Percentiles rank a stretch among this genome's conserved stretches.
phyloP scores from a whole-genome alignment of 2,329 filamentous ascomycete species.

The Fonsecaea erecta region DNA sequence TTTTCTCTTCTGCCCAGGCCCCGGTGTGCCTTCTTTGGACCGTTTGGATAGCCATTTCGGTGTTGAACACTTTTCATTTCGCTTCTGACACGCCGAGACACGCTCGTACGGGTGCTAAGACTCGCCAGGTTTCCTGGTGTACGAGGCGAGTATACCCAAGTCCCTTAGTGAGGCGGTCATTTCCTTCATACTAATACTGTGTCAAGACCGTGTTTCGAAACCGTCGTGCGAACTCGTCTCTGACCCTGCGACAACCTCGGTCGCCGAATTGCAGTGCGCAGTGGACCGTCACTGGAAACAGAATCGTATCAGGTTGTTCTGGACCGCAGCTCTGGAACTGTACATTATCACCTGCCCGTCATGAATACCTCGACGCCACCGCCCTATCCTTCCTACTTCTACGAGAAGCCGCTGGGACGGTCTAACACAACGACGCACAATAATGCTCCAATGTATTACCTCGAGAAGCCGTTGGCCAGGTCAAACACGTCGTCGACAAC shows the following conservation, averaged over 20 bases:
- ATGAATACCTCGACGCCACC: slow-evolving; percentile 25
- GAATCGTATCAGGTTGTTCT: slow-evolving; percentile 15
- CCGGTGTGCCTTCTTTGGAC: slow-evolving; percentile 3
- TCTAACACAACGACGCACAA: slow-evolving; percentile 36
- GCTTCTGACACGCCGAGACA: slow-evolving; percentile 9
- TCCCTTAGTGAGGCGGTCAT: slow-evolving; percentile 13
- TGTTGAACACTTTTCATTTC: slow-evolving; percentile 14
- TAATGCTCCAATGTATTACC: slow-evolving; percentile 36
- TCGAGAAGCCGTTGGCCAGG: slow-evolving; percentile 37
- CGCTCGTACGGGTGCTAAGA: slow-evolving; percentile 28
- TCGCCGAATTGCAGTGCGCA: slow-evolving; percentile 15
- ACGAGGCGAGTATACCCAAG: slow-evolving; percentile 23
- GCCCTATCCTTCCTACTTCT: slow-evolving; percentile 26
- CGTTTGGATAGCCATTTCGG: slow-evolving; percentile 1
- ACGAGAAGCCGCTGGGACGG: slow-evolving; percentile 36
- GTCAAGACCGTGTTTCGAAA: slow-evolving; percentile 32
- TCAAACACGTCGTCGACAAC: slow-evolving; percentile 31
- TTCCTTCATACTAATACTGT: slow-evolving; percentile 31
- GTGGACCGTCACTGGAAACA: slow-evolving; percentile 10
- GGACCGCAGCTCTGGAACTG: slow-evolving; percentile 12
- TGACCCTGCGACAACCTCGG: slow-evolving; percentile 24
- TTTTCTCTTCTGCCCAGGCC: slow-evolving; percentile 14
- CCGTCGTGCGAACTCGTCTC: slow-evolving; percentile 16
- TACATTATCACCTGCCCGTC: slow-evolving; percentile 24
- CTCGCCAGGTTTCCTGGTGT: background rate